Base-by-base conservation (phyloP, 345 rosid species). In the Rhizophora apiculata region DNA sequence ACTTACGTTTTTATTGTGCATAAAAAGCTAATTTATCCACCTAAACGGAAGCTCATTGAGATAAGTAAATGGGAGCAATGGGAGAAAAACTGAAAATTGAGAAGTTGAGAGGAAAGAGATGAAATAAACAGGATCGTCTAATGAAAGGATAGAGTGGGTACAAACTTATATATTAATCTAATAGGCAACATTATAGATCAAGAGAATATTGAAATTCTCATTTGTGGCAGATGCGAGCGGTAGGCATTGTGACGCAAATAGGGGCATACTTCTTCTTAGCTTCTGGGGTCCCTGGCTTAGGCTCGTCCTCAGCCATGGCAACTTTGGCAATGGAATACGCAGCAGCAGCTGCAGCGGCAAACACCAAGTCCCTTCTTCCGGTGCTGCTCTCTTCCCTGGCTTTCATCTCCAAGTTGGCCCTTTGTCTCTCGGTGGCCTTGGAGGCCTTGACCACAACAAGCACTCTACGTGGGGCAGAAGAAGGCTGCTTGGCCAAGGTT, bases 351-450 rank as follows among this genome's bases (percentile, higher is more conserved):
- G 87, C 89, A 0, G 80, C 85, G 0, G 84, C 86, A 21, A 84
- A 84, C 81, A 88, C 67, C 83, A 88, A 72, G 63, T 83, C 87
- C 84, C 93, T 86, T 75, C 93, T 81, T 5, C 90, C 85, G 57
- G 67, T 73, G 83, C 58, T 58, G 58, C 67, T 71, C 48, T 67
- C 76, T 53, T 72, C 80, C 46, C 30, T 59, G 27, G 72, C 68
- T 62, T 63, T 72, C 76, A 72, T 68, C 70, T 68, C 72, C 64
- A 72, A 37, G 26, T 31, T 30, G 39, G 19, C 74, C 51, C 48
- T 62, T 22, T 62, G 61, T 30, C 61, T 69, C 10, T 68, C 69
- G 0, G 71, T 19, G 64, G 79, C 79, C 64, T 56, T 72, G 0
- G 71, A 13, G 64, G 79, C 79, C 64, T 56, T 72, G 58, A 73